Percentiles rank a stretch among this genome's conserved stretches.
Conservation (phyloP, 2,329 filamentous ascomycete genomes). For the Lasiodiplodia hormozganensis region DNA sequence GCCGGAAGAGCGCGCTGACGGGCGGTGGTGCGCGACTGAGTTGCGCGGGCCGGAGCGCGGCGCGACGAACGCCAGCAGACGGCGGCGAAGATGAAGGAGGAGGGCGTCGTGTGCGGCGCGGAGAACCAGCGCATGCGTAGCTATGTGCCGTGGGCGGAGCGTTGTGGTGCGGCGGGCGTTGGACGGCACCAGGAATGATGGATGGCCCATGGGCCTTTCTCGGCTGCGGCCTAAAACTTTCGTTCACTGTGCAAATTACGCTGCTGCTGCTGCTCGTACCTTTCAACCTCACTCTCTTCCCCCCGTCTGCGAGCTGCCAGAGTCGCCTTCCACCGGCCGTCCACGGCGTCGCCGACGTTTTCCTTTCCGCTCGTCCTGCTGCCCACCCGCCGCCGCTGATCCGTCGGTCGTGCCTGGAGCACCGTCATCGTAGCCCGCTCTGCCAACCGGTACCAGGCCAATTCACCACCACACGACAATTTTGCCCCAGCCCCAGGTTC, state of each 20-base stretch:
- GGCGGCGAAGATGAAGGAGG: neutral
- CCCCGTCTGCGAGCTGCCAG: constrained; percentile 23
- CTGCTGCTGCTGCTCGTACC: constrained; percentile 20
- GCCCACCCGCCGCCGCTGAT: constrained; percentile 25
- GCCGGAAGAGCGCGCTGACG: constrained; percentile 26
- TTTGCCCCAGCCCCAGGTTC: constrained; percentile 27
- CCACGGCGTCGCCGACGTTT: constrained; percentile 26
- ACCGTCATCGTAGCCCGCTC: constrained; percentile 29
- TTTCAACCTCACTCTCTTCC: constrained; percentile 24
- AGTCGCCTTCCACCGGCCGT: constrained; percentile 22
- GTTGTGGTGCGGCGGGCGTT: constrained; percentile 18
- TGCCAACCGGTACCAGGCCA: constrained; percentile 21
- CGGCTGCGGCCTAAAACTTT: constrained; percentile 23
- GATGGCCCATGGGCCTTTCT: constrained; percentile 15
- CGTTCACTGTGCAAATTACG: constrained; percentile 26
- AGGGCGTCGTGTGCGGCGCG: neutral
- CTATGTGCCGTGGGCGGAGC: constrained; percentile 13
- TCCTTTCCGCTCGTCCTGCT: constrained; percentile 23
- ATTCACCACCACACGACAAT: constrained; percentile 29
- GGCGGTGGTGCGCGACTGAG: neutral
- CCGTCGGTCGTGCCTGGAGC: constrained; percentile 29
- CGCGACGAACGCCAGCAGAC: neutral
- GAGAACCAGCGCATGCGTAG: neutral
- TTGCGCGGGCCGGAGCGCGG: constrained; percentile 5
- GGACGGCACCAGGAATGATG: neutral